Evolutionary conservation across 345 rosid species (phyloP), one percentile per base, ranked within the genome.

Genomic region (Xanthoceras sorbifolium): DNA sequence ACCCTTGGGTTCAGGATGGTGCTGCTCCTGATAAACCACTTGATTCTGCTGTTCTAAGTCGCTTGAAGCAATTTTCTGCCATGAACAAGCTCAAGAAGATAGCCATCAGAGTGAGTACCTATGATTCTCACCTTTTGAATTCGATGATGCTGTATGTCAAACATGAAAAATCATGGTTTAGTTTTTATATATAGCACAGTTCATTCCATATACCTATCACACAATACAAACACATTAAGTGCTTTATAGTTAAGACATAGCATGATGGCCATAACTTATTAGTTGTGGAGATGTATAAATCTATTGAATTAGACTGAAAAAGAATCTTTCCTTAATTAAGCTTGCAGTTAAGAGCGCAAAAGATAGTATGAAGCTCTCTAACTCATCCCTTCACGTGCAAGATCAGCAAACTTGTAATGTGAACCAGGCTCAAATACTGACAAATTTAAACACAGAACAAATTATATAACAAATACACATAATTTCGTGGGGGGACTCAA

Each of bases 81-180:
- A 89, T 96, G 98, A 91, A 90, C 89, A 96, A 91, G 88, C 88
- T 96, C 80, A 96, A 93, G 91, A 92, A 91, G 85, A 90, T 95
- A 80, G 99, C 93, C 74, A 89, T 95, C 77, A 88, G 93, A 85
- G 99, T 93, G 52, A 81, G 89, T 73, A 74, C 17, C 15, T 9
- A 15, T 4, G 63, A 50, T 12, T 46, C 40, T 71, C 28, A 25
- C 42, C 42, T 60, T 42, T 25, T 26, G 12, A 64, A 50, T 44
- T 60, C 12, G 40, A 42, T 42, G 46, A 42, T 42, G 63, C 34
- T 17, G 64, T 38, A 22, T 48, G 42, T 10, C 32, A 48, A 72
- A 22, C 22, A 26, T 22, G 18, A 29, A 57, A n/a, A 57, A 57
- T 57, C 62, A 57, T 17, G 60, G 62, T n/a, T 48, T 57, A 57